phyloP scores from a whole-genome alignment of 495 filamentous ascomycete species.

The Penicillium coprophilum region DNA sequence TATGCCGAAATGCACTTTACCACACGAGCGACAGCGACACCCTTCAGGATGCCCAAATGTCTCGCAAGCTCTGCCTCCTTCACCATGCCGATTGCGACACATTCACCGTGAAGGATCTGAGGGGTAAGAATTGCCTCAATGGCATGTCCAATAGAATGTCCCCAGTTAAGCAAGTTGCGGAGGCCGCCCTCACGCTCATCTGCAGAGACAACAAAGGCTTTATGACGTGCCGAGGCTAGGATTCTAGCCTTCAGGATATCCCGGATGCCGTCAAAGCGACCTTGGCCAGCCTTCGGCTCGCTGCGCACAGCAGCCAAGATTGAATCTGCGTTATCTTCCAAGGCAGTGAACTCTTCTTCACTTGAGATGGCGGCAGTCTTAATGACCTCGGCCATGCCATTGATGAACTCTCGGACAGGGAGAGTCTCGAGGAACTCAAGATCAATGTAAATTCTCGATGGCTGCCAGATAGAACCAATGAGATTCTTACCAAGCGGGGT shows the following conservation, averaged over 20 bases:
- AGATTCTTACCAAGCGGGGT: slow-evolving; percentile 96
- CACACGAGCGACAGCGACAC: slow-evolving; percentile 83
- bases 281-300: slow-evolving; percentile 50
- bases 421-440: slow-evolving; percentile 89
- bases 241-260: slow-evolving; percentile 82
- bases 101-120: slow-evolving; percentile 92
- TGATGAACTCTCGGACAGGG: slow-evolving; percentile 91
- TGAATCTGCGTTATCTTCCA: slow-evolving; percentile 75
- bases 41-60: slow-evolving; percentile 82
- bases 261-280: slow-evolving; percentile 66
- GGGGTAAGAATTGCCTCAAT: slow-evolving; percentile 94
- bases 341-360: slow-evolving; percentile 77
- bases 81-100: slow-evolving; percentile 96
- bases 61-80: slow-evolving; percentile 93
- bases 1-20: slow-evolving; percentile 93
- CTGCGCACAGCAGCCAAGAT: slow-evolving; percentile 71
- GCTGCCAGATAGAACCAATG: slow-evolving; percentile 96
- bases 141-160: slow-evolving; percentile 97
- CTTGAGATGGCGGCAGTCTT: slow-evolving; percentile 98
- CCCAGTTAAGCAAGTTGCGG: slow-evolving; percentile 94
- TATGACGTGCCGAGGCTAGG: slow-evolving; percentile 82
- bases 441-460: slow-evolving; percentile 89
- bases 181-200: slow-evolving; percentile 95
- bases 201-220: slow-evolving; percentile 87
- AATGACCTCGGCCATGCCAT: slow-evolving; percentile 98